phyloP scores from a whole-genome alignment of 2,329 filamentous ascomycete species.

The Bipolaris gigantea region DNA sequence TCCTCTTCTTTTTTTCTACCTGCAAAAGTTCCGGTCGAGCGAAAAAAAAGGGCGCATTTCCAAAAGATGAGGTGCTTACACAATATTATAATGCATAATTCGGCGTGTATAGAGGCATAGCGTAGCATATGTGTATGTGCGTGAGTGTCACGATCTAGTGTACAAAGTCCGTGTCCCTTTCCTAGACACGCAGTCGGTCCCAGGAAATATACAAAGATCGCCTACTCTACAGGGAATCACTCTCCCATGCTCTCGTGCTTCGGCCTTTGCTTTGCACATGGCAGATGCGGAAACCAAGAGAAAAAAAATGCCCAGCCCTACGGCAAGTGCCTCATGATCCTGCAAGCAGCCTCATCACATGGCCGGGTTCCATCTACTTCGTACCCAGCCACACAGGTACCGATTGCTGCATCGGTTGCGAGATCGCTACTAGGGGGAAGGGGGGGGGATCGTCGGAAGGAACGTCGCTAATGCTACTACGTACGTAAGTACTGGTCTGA shows the following conservation, averaged over 20 bases:
- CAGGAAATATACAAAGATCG: no score
- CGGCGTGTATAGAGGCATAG: no score
- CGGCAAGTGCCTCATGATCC: not conserved
- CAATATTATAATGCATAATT: no score
- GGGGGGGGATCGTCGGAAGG: not conserved
- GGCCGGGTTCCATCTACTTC: no score
- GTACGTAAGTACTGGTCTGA: not conserved
- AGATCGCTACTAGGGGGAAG: no score
- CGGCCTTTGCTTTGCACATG: not conserved
- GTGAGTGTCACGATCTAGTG: no score
- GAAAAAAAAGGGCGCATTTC: not conserved
- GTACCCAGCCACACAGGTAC: not conserved
- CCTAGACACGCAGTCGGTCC: no score
- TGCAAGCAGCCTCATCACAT: no score
- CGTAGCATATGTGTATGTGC: no score
- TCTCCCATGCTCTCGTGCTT: not conserved
- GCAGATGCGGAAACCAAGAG: not conserved
- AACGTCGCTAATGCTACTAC: not conserved
- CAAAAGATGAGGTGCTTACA: no score
- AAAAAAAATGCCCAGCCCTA: not conserved
- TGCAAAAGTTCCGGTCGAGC: not conserved
- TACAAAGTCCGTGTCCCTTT: no score
- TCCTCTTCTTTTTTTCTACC: not conserved
- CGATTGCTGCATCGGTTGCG: not conserved
- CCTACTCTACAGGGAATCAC: no score